Conservation (phyloP, 306 rosid species). For the Hippophae tibetana region DNA sequence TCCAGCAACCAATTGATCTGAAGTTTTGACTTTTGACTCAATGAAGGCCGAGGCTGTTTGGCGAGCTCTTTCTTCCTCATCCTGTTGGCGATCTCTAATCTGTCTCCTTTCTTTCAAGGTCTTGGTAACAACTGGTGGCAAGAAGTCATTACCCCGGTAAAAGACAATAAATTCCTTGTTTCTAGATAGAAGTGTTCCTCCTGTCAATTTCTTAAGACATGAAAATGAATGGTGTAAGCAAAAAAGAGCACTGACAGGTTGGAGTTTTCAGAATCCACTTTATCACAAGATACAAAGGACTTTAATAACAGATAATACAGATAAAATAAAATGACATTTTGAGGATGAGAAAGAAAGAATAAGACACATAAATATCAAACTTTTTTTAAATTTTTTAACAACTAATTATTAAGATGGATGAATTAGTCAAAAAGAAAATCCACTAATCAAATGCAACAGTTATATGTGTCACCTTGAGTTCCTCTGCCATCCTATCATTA, state of each 20-base stretch:
- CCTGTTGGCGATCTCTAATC: slow-evolving; percentile 50
- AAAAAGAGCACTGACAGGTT: slow-evolving; percentile 6
- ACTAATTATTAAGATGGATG: not conserved
- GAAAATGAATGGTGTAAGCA: slow-evolving; percentile 26
- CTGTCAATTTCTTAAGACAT: slow-evolving; percentile 67
- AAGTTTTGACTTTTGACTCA: slow-evolving; percentile 33
- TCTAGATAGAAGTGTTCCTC: slow-evolving; percentile 84
- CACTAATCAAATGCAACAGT: slow-evolving; percentile 13
- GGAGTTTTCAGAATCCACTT: slow-evolving; percentile 11
- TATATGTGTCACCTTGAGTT: slow-evolving; percentile 59
- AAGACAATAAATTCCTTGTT: slow-evolving; percentile 85
- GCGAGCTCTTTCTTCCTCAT: slow-evolving; percentile 69
- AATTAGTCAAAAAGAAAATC: not conserved
- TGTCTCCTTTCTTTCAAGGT: slow-evolving; percentile 58
- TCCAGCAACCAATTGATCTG: slow-evolving; percentile 58
- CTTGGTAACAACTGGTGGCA: slow-evolving; percentile 59
- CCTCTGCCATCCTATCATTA: slow-evolving; percentile 92
- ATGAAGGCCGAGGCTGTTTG: slow-evolving; percentile 34
- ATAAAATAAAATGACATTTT: slow-evolving; percentile 4
- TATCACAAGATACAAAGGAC: slow-evolving; percentile 5
- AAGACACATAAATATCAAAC: slow-evolving; percentile 1
- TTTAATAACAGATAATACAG: slow-evolving; percentile 7
- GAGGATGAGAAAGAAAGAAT: slow-evolving; percentile 9
- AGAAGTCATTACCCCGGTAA: slow-evolving; percentile 82
- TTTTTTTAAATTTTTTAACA: not conserved